A percentile compares a stretch with the other conserved stretches of the same genome.
phyloP scores from a whole-genome alignment of 805 yeast genomes.

The Ogataea pini region DNA sequence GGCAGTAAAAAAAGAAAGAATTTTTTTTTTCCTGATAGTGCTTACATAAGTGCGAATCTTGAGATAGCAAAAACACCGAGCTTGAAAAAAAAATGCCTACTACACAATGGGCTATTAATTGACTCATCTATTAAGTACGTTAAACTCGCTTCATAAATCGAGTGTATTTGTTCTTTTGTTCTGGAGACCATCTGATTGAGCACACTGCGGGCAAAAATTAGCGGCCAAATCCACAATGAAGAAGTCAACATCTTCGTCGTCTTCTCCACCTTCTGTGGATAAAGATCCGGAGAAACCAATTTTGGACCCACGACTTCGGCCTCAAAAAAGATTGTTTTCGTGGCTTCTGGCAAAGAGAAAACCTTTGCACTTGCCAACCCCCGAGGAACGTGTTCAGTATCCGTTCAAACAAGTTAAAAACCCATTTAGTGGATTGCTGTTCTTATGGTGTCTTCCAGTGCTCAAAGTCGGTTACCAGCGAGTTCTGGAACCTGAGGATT shows the following conservation, averaged over 20 bases:
- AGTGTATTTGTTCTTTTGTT: too few species aligned
- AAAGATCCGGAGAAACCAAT: slow-evolving; percentile 8
- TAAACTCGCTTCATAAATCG: too few species aligned
- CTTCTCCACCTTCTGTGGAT: neutral
- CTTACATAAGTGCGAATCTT: neutral
- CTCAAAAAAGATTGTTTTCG: slow-evolving; percentile 39
- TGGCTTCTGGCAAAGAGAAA: slow-evolving; percentile 30
- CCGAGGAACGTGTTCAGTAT: slow-evolving; percentile 48
- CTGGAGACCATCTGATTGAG: too few species aligned
- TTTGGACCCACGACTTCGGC: slow-evolving; percentile 25
- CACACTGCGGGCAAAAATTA: too few species aligned
- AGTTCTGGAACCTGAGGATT: slow-evolving; percentile 65
- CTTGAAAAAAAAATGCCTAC: neutral
- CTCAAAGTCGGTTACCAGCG: slow-evolving; percentile 69
- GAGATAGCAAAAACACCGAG: neutral
- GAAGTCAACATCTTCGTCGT: neutral
- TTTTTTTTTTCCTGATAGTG: neutral
- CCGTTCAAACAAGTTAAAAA: slow-evolving; percentile 43
- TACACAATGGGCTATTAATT: too few species aligned
- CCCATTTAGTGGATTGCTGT: slow-evolving; percentile 45
- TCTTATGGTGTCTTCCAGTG: slow-evolving; percentile 70
- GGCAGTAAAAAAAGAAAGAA: neutral
- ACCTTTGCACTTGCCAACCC: slow-evolving; percentile 40
- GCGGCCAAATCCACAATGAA: neutral
- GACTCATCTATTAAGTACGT: too few species aligned